Evolutionary conservation across 2,329 filamentous ascomycete genomes (phyloP).

Genomic region (Diaporthe velutina): DNA sequence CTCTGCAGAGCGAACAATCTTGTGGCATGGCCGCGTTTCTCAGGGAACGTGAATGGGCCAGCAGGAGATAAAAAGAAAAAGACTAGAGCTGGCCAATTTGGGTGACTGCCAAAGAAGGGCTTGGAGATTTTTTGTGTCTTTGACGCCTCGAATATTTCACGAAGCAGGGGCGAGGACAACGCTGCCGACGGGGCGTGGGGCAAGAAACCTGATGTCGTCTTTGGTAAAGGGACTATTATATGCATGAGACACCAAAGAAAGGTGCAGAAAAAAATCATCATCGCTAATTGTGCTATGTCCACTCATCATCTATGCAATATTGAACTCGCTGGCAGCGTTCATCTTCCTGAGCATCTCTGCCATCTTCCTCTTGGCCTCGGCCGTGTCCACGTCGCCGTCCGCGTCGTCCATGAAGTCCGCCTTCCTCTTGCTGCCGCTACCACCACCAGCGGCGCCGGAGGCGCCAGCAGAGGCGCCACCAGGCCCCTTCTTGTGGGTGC

Average conservation of each 20-base stretch:
- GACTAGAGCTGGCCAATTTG: neutral
- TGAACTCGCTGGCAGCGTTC: constrained; percentile 74
- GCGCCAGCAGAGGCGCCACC: constrained; percentile 44
- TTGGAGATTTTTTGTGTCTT: neutral
- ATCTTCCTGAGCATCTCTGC: constrained; percentile 71
- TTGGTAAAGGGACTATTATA: neutral
- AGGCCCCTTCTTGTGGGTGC: constrained; percentile 54
- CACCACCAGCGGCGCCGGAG: constrained; percentile 25
- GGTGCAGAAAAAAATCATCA: neutral
- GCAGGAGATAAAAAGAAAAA: neutral
- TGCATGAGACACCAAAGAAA: neutral
- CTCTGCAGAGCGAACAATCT: neutral
- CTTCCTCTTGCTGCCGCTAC: constrained; percentile 39
- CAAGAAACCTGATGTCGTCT: no score
- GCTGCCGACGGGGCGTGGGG: no score
- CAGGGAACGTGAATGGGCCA: neutral
- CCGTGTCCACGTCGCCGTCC: constrained; percentile 63
- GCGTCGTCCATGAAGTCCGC: constrained; percentile 55
- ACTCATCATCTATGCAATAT: constrained; percentile 59
- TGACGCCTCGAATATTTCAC: neutral
- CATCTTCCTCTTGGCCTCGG: constrained; percentile 74
- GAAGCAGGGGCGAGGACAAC: neutral
- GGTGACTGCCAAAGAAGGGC: neutral
- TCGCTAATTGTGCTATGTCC: neutral
- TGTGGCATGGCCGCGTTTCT: neutral